These are phyloP conservation scores for Vanderwaltozyma polyspora DNA, from an alignment of 805 yeast species.

Conservation along the genomic window DNA sequence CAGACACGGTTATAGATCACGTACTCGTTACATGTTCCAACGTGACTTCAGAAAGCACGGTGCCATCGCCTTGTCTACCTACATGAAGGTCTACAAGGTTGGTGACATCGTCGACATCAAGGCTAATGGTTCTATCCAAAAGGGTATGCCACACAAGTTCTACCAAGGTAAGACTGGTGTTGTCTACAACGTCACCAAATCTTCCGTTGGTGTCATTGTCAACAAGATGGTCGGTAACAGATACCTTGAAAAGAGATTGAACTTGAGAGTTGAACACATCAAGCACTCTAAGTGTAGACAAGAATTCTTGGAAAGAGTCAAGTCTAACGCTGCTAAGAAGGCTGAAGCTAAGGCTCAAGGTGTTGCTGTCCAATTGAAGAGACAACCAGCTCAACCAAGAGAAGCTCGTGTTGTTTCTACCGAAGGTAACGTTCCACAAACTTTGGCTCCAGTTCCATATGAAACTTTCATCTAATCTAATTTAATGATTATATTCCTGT, in stretches of 20 bases:
- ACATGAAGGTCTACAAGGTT: conserved; percentile 95
- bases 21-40: conserved; percentile 99
- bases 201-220: conserved; percentile 95
- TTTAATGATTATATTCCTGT: conserved; percentile 3
- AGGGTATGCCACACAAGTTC: conserved; percentile 99
- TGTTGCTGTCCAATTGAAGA: conserved; percentile 82
- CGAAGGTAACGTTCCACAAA: conserved; percentile 79
- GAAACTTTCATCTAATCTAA: conserved; percentile 90
- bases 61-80: conserved; percentile 84
- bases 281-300: conserved; percentile 99
- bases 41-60: conserved; percentile 98
- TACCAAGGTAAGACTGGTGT: conserved; percentile 99
- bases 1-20: conserved; percentile 99
- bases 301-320: conserved; percentile 98
- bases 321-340: conserved; percentile 88
- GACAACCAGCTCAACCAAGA: conserved; percentile 99
- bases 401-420: conserved; percentile 76
- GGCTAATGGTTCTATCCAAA: conserved; percentile 98
- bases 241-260: conserved; percentile 97
- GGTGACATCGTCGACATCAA: conserved; percentile 99
- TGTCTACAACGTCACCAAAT: conserved; percentile 96
- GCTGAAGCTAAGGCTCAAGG: conserved; percentile 93
- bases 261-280: conserved; percentile 97
- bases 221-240: conserved; percentile 99
- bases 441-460: conserved; percentile 98